A percentile compares a stretch with the other conserved stretches of the same genome.
Conservation (phyloP, 106 monocot species). For the Amphibolis antarctica region DNA sequence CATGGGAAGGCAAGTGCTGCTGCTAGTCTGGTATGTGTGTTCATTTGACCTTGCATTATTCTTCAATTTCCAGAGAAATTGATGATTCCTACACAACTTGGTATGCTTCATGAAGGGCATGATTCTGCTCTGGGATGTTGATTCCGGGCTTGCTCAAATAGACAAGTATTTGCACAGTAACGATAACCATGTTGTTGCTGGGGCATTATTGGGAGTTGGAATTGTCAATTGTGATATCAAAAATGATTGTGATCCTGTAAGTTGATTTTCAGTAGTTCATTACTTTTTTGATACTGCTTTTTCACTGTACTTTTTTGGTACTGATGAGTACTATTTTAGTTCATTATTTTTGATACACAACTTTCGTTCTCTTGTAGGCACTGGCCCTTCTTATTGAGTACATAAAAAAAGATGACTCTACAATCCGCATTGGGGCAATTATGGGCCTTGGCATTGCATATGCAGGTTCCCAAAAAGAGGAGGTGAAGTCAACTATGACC, state of each 20-base stretch:
- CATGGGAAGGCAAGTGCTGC: conserved; percentile 97
- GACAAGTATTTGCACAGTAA: conserved; percentile 88
- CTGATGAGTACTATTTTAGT: not conserved
- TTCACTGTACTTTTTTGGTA: not conserved
- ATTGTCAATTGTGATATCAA: conserved; percentile 90
- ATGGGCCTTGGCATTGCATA: conserved; percentile 96
- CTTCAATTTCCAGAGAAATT: not conserved
- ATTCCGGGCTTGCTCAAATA: conserved; percentile 83
- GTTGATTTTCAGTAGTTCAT: conserved; percentile 14
- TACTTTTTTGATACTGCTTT: not conserved
- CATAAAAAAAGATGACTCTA: conserved; percentile 69
- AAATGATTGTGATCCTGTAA: conserved; percentile 92
- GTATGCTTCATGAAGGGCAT: conserved; percentile 48
- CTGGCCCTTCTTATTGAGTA: conserved; percentile 73
- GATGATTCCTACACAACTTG: not conserved
- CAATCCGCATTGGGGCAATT: conserved; percentile 84
- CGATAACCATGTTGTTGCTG: conserved; percentile 88
- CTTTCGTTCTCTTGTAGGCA: conserved; percentile 37
- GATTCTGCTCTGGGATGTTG: conserved; percentile 96
- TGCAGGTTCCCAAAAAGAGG: conserved; percentile 91
- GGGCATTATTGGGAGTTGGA: conserved; percentile 90
- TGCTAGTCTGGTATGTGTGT: conserved; percentile 70
- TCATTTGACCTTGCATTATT: not conserved
- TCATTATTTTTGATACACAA: not conserved
- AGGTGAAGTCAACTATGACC: conserved; percentile 28